Evolutionary conservation across 116 monocot species (phyloP).

Genomic region (Posidonia oceanica): DNA sequence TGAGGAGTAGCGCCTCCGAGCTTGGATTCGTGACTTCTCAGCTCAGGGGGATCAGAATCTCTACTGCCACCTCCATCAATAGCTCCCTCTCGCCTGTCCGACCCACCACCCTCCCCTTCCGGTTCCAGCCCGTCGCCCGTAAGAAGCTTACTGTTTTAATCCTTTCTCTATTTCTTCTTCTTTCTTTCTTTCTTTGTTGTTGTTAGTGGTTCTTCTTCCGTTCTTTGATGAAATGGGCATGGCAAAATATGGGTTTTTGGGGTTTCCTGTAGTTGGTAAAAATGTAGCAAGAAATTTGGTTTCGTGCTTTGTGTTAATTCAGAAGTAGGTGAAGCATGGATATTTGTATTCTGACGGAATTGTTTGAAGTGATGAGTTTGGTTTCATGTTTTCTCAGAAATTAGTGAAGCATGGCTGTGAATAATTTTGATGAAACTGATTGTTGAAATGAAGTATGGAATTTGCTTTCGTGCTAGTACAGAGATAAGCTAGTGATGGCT

Average conservation of each 20-base stretch:
- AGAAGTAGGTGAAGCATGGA: neutral
- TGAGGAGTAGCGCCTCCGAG: neutral
- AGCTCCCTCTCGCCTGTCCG: neutral
- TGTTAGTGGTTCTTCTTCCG: neutral
- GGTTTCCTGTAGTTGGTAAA: neutral
- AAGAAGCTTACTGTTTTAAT: neutral
- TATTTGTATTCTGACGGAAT: neutral
- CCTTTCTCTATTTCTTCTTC: neutral
- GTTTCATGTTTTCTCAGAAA: no score
- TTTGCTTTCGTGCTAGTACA: no score
- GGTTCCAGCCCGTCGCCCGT: conserved; percentile 20
- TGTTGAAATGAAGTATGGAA: no score
- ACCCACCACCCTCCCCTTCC: neutral
- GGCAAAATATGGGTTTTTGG: neutral
- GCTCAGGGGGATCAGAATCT: conserved; percentile 14
- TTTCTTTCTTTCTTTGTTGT: neutral
- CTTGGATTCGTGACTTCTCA: conserved; percentile 11
- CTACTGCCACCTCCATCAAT: conserved; percentile 1
- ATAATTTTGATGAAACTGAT: no score
- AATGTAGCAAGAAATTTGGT: neutral
- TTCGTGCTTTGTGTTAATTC: neutral
- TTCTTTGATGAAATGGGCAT: no score
- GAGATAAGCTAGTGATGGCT: no score
- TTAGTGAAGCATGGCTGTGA: no score
- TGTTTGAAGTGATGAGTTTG: no score